Evolutionary conservation across 2,329 filamentous ascomycete genomes (phyloP).

Genomic region (Paraphaeosphaeria minitans): DNA sequence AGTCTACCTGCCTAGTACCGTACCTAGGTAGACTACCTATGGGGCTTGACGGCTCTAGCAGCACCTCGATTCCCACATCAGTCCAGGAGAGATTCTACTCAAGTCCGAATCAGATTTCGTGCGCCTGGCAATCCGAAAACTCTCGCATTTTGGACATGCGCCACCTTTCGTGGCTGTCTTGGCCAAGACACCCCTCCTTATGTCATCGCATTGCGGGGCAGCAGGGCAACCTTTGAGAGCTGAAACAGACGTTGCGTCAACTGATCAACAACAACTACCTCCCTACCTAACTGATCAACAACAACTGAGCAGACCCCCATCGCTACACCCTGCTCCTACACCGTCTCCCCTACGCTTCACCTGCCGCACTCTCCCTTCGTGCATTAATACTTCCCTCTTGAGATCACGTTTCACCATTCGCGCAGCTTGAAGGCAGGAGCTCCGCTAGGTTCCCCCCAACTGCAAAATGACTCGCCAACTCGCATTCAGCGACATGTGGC

Average conservation of each 20-base stretch:
- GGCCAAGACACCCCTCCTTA: constrained; percentile 10
- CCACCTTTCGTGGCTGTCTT: constrained; percentile 3
- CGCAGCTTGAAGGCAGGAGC: constrained; percentile 12
- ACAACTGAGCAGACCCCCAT: constrained; percentile 5
- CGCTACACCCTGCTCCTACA: not conserved
- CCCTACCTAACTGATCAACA: constrained; percentile 14
- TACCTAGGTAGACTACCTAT: no score
- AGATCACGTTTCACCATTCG: not conserved
- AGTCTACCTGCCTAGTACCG: no score
- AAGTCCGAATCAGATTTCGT: not conserved
- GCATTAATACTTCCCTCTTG: not conserved
- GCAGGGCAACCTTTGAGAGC: constrained; percentile 6
- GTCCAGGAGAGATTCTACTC: no score
- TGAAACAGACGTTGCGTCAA: constrained; percentile 21
- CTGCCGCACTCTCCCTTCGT: not conserved
- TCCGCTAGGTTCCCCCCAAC: constrained; percentile 4
- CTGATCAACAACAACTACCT: constrained; percentile 11
- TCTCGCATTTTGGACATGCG: not conserved
- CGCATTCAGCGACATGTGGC: constrained; percentile 31
- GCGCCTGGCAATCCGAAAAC: constrained; percentile 1
- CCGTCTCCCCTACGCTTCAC: not conserved
- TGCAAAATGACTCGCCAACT: constrained; percentile 10
- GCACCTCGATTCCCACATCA: constrained; percentile 1
- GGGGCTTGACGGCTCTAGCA: constrained; percentile 1
- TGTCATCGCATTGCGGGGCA: constrained; percentile 12